Conservation (phyloP, 2,329 filamentous ascomycete genomes). For the Ambrosiella cleistominuta region DNA sequence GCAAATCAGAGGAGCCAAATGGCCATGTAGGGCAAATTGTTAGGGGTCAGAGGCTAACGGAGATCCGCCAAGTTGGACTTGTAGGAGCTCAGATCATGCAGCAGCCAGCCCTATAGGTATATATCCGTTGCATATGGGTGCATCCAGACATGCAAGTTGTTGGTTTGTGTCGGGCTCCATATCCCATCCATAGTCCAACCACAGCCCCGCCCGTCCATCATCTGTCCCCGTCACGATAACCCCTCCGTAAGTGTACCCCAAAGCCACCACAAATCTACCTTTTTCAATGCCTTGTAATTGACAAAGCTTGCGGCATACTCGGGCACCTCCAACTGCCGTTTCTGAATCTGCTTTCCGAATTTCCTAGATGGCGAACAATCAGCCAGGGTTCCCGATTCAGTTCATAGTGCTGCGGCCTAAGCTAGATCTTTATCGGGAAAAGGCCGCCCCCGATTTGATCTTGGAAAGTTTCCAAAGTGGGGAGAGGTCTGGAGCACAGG, state of each 20-base stretch:
- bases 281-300: constrained; percentile 98
- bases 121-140: too few species aligned
- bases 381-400: not conserved
- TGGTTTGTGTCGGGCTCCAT: too few species aligned
- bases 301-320: constrained; percentile 99
- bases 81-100: too few species aligned
- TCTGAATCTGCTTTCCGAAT: constrained; percentile 99
- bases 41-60: not conserved
- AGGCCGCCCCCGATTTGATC: too few species aligned
- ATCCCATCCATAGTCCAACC: too few species aligned
- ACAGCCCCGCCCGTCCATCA: too few species aligned
- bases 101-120: too few species aligned
- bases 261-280: constrained; percentile 42
- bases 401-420: not conserved
- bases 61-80: not conserved
- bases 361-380: constrained; percentile 45
- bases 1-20: not conserved
- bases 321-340: constrained; percentile 93
- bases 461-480: too few species aligned
- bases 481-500: too few species aligned
- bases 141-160: too few species aligned
- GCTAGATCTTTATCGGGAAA: not conserved
- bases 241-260: not conserved
- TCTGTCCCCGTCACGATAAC: not conserved
- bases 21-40: not conserved